Percentiles rank a stretch among this genome's conserved stretches.
Evolutionary conservation across 2,329 filamentous ascomycete species (phyloP).

Genomic region (Thielaviopsis cerberus): DNA sequence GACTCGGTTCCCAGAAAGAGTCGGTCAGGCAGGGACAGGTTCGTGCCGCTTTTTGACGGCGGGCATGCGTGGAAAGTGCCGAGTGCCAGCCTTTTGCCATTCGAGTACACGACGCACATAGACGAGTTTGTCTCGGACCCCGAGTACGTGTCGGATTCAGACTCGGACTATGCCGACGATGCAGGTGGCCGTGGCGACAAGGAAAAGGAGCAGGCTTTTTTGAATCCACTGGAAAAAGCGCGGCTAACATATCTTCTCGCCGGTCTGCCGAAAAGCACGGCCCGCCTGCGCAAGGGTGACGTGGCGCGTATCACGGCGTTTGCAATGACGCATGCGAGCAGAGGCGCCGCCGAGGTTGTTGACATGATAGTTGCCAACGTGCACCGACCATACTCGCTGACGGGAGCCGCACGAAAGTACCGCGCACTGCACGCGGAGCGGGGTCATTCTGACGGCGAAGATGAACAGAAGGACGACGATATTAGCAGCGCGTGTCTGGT

Average conservation of each 20-base stretch:
- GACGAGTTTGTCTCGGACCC: constrained; percentile 67
- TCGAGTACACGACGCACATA: constrained; percentile 60
- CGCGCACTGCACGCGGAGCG: not conserved
- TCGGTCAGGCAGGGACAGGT: constrained; percentile 20
- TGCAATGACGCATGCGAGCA: constrained; percentile 69
- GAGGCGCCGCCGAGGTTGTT: constrained; percentile 80
- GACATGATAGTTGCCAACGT: constrained; percentile 72
- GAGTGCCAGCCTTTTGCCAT: constrained; percentile 46
- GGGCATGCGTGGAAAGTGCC: constrained; percentile 63
- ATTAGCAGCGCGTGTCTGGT: constrained; percentile 57
- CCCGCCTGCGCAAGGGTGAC: constrained; percentile 63
- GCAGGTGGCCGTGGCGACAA: constrained; percentile 35
- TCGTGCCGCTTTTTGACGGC: constrained; percentile 54
- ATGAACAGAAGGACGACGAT: constrained; percentile 31
- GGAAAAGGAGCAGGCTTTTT: constrained; percentile 38
- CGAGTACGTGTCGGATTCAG: constrained; percentile 51
- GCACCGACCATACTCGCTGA: constrained; percentile 54
- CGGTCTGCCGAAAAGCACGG: constrained; percentile 57
- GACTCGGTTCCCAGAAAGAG: not conserved
- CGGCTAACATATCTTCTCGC: constrained; percentile 71
- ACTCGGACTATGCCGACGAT: constrained; percentile 58
- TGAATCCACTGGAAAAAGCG: constrained; percentile 68
- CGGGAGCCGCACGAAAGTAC: constrained; percentile 37
- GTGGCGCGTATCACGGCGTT: constrained; percentile 74
- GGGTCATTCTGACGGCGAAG: constrained; percentile 15